Evolutionary conservation across 192 early-diverging fungal genomes (phyloP).

Genomic region (Coemansia sp.): DNA sequence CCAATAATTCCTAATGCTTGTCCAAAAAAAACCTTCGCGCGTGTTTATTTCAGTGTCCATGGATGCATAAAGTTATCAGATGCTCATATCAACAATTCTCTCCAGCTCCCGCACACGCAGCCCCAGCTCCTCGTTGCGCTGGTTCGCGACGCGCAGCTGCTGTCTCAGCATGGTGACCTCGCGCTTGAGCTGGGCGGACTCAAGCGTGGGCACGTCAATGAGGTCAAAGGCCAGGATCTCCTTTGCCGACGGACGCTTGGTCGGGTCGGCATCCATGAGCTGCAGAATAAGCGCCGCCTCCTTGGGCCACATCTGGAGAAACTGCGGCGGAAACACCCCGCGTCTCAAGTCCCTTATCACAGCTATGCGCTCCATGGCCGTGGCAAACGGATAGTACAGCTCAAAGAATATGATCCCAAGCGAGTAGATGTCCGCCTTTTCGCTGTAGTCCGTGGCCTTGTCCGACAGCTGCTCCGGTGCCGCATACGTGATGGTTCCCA

Average conservation of each 20-base stretch:
- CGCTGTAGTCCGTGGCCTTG: constrained; percentile 59
- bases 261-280: constrained; percentile 78
- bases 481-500: constrained; percentile 92
- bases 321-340: constrained; percentile 76
- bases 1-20: neutral
- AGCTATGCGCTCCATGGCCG: constrained; percentile 86
- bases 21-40: neutral
- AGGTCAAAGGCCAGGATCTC: constrained; percentile 74
- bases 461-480: constrained; percentile 59
- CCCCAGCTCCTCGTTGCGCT: constrained; percentile 51
- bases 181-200: constrained; percentile 46
- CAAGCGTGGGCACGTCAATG: constrained; percentile 56
- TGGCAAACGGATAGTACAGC: constrained; percentile 83
- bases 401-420: constrained; percentile 97
- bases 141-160: constrained; percentile 40
- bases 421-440: constrained; percentile 93
- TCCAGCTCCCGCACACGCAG: constrained; percentile 47
- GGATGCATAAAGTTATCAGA: neutral
- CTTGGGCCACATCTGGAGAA: constrained; percentile 52
- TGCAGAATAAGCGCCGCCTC: constrained; percentile 80
- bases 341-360: constrained; percentile 70
- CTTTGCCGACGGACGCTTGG: constrained; percentile 65
- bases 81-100: constrained; percentile 44
- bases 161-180: constrained; percentile 45
- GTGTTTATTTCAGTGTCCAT: no score